Percentiles rank a stretch among this genome's conserved stretches.
Evolutionary conservation across 768 basidiomycete species (phyloP).

Genomic region (Rhizopogon rudus): DNA sequence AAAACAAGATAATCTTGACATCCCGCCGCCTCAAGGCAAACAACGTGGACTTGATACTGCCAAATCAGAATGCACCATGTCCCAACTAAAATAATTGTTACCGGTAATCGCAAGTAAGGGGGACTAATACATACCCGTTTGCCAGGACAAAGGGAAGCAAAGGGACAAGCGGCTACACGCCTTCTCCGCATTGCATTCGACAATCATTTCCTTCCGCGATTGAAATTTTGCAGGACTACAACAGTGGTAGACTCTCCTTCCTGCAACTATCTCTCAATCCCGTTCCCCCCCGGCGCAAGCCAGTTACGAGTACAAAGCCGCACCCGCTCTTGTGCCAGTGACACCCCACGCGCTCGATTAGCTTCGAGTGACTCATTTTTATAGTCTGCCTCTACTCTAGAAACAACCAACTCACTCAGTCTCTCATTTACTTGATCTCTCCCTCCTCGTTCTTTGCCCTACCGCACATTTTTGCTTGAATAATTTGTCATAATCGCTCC

Average conservation of each 20-base stretch:
- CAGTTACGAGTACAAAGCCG: conserved; percentile 22
- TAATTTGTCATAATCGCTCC: conserved; percentile 16
- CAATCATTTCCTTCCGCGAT: conserved; percentile 35
- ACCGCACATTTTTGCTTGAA: conserved; percentile 14
- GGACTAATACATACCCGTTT: conserved; percentile 27
- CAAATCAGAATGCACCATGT: conserved; percentile 48
- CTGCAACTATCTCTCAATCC: conserved; percentile 9
- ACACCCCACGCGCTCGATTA: conserved; percentile 42
- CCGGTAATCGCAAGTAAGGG: conserved; percentile 21
- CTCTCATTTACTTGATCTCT: conserved; percentile 30
- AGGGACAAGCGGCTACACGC: conserved; percentile 50
- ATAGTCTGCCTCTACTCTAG: conserved; percentile 20
- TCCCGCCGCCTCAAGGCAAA: conserved; percentile 67
- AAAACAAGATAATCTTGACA: conserved; percentile 33
- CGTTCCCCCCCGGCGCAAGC: conserved; percentile 16
- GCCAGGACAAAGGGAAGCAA: conserved; percentile 24
- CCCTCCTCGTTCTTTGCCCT: conserved; percentile 15
- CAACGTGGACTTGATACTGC: conserved; percentile 53
- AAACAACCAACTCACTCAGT: conserved; percentile 25
- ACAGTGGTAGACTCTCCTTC: background rate
- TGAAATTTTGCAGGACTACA: conserved; percentile 44
- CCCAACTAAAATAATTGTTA: conserved; percentile 30
- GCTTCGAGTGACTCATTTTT: conserved; percentile 44
- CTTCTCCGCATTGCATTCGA: conserved; percentile 40
- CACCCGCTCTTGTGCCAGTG: conserved; percentile 20